A percentile compares a stretch with the other conserved stretches of the same genome.
Evolutionary conservation across 805 yeast species (phyloP).

Genomic region (Myxozyma monticola): DNA sequence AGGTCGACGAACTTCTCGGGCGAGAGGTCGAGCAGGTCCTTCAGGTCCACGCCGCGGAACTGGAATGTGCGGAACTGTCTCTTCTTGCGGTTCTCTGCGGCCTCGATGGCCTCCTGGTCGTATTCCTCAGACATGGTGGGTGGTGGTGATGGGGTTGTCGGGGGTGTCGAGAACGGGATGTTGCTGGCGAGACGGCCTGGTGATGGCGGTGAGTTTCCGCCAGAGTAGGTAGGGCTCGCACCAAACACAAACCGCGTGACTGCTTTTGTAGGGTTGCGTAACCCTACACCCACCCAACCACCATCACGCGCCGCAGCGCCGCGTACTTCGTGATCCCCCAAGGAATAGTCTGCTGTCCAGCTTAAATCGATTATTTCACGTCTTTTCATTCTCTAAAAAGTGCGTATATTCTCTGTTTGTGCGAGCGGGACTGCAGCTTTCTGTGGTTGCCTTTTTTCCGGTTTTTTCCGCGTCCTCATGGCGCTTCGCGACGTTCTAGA

Average conservation of each 20-base stretch:
- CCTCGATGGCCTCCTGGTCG: conserved; percentile 31
- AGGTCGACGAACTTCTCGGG: conserved; percentile 96
- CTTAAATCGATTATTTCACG: conserved; percentile 77
- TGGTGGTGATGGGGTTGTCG: conserved; percentile 14
- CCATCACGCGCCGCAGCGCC: too few species aligned
- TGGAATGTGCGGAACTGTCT: conserved; percentile 97
- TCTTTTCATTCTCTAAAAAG: conserved; percentile 4
- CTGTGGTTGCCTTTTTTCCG: too few species aligned
- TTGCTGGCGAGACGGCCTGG: not conserved
- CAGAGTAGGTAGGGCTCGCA: not conserved
- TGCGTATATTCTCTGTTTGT: not conserved
- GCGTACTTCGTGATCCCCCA: conserved; percentile 39
- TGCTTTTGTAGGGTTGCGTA: not conserved
- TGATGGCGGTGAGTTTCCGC: not conserved
- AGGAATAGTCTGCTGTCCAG: conserved; percentile 80
- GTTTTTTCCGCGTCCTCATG: not conserved
- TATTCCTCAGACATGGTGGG: conserved; percentile 30
- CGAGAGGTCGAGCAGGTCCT: conserved; percentile 87
- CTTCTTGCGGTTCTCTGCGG: conserved; percentile 45
- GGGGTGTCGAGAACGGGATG: not conserved
- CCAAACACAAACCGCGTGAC: too few species aligned
- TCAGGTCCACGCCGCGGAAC: conserved; percentile 98
- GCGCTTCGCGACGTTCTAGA: not conserved
- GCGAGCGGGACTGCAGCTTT: not conserved
- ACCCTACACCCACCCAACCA: not conserved